phyloP scores from a whole-genome alignment of 1,284 basidiomycete genomes.

The Sporisorium exsertum region DNA sequence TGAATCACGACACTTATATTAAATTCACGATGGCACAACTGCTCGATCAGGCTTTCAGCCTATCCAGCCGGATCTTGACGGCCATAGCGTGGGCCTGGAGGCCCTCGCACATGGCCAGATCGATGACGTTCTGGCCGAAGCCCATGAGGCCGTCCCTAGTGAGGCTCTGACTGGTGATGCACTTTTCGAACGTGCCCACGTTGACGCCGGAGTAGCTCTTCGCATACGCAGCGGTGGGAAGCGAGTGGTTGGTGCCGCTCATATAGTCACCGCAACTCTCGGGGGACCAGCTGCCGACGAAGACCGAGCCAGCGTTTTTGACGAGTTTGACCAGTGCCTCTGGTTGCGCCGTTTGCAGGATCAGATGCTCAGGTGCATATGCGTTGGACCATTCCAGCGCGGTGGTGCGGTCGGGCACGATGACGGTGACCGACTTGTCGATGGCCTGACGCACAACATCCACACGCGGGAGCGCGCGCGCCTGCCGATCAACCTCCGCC shows the following conservation, averaged over 20 bases:
- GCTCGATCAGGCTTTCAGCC: background rate
- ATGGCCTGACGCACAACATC: constrained; percentile 92
- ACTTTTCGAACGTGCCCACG: constrained; percentile 96
- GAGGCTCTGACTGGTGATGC: constrained; percentile 95
- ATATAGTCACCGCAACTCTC: constrained; percentile 99
- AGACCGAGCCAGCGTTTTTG: constrained; percentile 82
- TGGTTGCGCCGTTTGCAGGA: constrained; percentile 56
- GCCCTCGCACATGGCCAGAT: constrained; percentile 93
- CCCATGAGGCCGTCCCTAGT: constrained; percentile 80
- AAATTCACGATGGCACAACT: no score
- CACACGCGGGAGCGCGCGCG: constrained; percentile 85
- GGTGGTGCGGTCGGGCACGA: constrained; percentile 77
- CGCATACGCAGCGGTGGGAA: constrained; percentile 79
- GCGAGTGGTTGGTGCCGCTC: constrained; percentile 96
- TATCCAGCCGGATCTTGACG: constrained; percentile 68
- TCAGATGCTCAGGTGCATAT: constrained; percentile 82
- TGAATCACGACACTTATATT: no score
- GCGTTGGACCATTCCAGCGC: constrained; percentile 92
- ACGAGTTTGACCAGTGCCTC: constrained; percentile 61
- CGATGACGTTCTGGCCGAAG: constrained; percentile 89
- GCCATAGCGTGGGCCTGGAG: constrained; percentile 86
- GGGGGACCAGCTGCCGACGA: constrained; percentile 79
- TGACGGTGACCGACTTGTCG: constrained; percentile 89
- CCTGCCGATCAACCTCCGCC: constrained; percentile 86
- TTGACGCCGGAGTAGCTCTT: constrained; percentile 98